Conservation (phyloP, 176 grass and related monocot genomes). For the Poa annua region DNA sequence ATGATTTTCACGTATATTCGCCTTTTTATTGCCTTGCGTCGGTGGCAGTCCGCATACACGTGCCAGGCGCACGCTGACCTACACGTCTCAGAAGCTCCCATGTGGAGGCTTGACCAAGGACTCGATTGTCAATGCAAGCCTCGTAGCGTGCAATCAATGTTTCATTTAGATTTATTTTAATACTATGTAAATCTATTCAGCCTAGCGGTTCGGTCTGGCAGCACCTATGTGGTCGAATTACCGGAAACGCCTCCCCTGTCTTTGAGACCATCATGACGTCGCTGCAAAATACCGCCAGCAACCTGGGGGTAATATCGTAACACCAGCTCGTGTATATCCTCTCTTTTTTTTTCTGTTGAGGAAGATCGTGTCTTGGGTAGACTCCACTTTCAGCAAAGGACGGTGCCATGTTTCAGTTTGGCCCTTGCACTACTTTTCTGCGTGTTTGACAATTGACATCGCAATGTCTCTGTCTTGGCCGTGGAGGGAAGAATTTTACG, state of each 20-base stretch:
- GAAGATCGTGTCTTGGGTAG: not conserved
- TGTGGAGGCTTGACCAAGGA: constrained; percentile 34
- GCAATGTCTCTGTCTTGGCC: not conserved
- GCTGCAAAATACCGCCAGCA: not conserved
- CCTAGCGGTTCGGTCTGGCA: constrained; percentile 31
- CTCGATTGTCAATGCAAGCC: not conserved
- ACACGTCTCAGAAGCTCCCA: constrained; percentile 37
- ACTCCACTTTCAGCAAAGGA: constrained; percentile 34
- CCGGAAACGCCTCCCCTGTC: not conserved
- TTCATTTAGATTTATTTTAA: not conserved
- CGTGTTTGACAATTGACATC: not conserved
- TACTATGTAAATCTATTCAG: not conserved
- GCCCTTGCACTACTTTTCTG: not conserved
- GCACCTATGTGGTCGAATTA: not conserved
- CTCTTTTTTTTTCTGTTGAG: not conserved
- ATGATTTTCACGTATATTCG: too few relatives aligned
- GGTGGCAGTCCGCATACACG: not conserved
- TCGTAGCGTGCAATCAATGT: not conserved
- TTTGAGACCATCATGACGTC: not conserved
- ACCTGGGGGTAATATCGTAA: not conserved
- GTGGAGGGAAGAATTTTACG: too few relatives aligned
- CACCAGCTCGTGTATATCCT: not conserved
- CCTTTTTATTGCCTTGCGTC: not conserved
- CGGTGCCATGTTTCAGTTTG: constrained; percentile 25
- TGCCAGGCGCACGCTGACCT: not conserved